These are phyloP conservation scores for Gaertneriomyces semiglobifer DNA, from an alignment of 192 early-diverging fungal genomes.

Conservation along the genomic window DNA sequence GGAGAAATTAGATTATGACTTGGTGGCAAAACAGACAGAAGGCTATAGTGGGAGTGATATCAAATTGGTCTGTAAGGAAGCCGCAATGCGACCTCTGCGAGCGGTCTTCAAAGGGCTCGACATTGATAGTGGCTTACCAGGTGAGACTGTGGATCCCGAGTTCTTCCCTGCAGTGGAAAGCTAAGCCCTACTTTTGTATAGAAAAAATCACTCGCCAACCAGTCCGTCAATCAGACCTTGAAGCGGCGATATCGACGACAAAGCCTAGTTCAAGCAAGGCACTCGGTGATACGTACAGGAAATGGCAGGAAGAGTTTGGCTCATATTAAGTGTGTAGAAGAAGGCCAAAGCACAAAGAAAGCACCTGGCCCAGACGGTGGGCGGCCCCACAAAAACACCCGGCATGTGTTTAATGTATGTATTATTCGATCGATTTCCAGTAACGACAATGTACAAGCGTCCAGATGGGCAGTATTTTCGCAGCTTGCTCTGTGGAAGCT, in stretches of 20 bases:
- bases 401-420: too few relatives aligned
- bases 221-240: constrained; percentile 27
- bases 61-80: constrained; percentile 54
- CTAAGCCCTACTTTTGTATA: not conserved
- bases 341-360: too few relatives aligned
- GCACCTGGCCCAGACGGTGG: too few relatives aligned
- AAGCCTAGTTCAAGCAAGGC: constrained; percentile 24
- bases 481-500: too few relatives aligned
- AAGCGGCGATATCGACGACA: constrained; percentile 31
- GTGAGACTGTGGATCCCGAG: not conserved
- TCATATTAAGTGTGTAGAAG: constrained; percentile 11
- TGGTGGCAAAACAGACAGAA: constrained; percentile 38
- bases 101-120: constrained; percentile 49
- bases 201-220: constrained; percentile 15
- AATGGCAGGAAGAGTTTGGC: constrained; percentile 38
- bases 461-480: too few relatives aligned
- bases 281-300: constrained; percentile 26
- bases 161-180: not conserved
- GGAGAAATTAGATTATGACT: constrained; percentile 38
- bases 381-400: too few relatives aligned
- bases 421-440: too few relatives aligned
- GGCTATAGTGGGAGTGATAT: constrained; percentile 57
- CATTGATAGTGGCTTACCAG: constrained; percentile 1
- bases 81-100: constrained; percentile 53
- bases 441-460: too few relatives aligned